These are phyloP conservation scores for Ricinus communis DNA, from an alignment of 345 rosid species.

Conservation along the genomic window DNA sequence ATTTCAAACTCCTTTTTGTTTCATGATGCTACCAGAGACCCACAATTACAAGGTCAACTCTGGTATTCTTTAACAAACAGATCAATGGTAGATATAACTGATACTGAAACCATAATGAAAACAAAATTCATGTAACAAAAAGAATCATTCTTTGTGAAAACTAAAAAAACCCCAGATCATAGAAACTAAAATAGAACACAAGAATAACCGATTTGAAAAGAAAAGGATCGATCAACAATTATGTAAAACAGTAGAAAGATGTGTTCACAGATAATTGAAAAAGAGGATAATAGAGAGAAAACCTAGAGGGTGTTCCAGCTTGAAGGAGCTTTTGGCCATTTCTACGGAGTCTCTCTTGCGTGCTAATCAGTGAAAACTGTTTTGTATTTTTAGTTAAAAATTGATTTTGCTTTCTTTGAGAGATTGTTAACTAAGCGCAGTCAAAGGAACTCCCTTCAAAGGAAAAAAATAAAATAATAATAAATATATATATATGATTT, in stretches of 20 bases:
- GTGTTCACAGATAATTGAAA: not conserved
- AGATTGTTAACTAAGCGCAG: no score
- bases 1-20: not conserved
- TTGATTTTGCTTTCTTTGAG: no score
- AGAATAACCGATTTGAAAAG: not conserved
- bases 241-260: not conserved
- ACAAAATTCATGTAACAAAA: no score
- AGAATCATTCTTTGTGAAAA: not conserved
- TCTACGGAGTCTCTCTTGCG: not conserved
- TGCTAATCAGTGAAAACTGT: no score
- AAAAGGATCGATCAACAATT: not conserved
- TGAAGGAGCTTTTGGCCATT: constrained; percentile 84
- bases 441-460: no score
- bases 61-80: no score
- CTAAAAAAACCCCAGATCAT: not conserved
- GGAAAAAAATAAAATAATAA: no score
- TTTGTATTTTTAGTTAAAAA: no score
- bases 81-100: no score
- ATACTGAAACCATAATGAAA: no score
- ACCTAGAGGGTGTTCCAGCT: constrained; percentile 95
- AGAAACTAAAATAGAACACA: not conserved
- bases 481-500: no score
- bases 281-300: constrained; percentile 19
- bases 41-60: not conserved
- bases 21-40: not conserved